A percentile compares a stretch with the other conserved stretches of the same genome.
phyloP scores from a whole-genome alignment of 2,329 filamentous ascomycete species.

The Geosmithia flava region DNA sequence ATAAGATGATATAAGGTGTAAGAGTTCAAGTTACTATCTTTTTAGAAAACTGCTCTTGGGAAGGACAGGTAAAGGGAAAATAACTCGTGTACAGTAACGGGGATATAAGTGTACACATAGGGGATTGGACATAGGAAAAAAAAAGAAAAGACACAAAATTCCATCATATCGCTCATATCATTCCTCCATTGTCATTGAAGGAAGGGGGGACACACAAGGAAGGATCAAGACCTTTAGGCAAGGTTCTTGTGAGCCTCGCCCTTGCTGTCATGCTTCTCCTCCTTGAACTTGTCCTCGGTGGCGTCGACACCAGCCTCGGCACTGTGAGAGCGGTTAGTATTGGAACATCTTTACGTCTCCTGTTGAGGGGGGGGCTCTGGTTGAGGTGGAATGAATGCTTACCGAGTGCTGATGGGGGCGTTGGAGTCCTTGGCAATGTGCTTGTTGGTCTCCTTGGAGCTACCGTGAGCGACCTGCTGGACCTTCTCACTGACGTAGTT shows the following conservation, averaged over 20 bases:
- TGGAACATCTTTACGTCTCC: slow-evolving; percentile 1
- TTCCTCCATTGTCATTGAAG: not conserved
- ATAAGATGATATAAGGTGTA: no score
- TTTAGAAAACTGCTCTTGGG: no score
- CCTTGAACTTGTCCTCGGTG: slow-evolving; percentile 30
- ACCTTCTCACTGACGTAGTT: slow-evolving; percentile 55
- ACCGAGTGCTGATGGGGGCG: slow-evolving; percentile 39
- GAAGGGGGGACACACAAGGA: no score
- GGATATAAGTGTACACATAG: no score
- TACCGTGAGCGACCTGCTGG: slow-evolving; percentile 40
- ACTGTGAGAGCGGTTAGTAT: slow-evolving; percentile 12
- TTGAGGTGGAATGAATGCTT: slow-evolving; percentile 8
- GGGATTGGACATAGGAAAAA: no score
- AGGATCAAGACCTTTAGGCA: slow-evolving; percentile 13
- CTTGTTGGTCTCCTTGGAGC: slow-evolving; percentile 61
- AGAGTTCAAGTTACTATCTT: no score
- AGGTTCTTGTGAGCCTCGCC: slow-evolving; percentile 26
- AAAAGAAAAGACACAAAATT: no score
- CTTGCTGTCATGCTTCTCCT: slow-evolving; percentile 26
- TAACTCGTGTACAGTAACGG: no score
- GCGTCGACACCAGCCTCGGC: slow-evolving; percentile 36
- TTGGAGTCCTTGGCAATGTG: slow-evolving; percentile 50
- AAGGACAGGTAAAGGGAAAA: no score
- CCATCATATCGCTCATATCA: not conserved
- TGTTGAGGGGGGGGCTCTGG: no score